phyloP scores from a whole-genome alignment of 495 filamentous ascomycete species.

The Filosporella fistucella region DNA sequence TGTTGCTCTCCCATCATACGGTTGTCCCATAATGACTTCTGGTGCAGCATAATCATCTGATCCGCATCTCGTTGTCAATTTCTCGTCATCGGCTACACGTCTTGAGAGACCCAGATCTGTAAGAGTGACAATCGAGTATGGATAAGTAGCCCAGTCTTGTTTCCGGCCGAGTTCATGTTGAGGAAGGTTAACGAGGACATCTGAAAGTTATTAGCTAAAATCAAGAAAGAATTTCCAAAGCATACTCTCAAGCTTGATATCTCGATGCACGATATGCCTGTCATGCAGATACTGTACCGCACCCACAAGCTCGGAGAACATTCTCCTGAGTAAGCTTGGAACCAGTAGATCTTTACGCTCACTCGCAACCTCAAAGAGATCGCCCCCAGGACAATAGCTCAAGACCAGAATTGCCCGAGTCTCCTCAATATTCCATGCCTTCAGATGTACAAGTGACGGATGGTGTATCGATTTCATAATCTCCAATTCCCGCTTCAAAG shows the following conservation, averaged over 20 bases:
- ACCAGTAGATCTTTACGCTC: conserved; percentile 57
- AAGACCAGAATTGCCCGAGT: conserved; percentile 79
- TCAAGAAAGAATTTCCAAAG: conserved; percentile 6
- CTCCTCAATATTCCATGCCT: conserved; percentile 78
- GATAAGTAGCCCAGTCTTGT: conserved; percentile 64
- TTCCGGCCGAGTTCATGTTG: conserved; percentile 37
- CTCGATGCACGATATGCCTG: conserved; percentile 85
- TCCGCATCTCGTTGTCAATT: conserved; percentile 86
- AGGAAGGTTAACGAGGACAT: conserved; percentile 85
- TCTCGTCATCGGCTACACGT: conserved; percentile 69
- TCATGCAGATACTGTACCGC: conserved; percentile 84
- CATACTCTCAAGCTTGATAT: conserved; percentile 98
- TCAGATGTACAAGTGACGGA: conserved; percentile 84
- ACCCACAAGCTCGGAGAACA: conserved; percentile 83
- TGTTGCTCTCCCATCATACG: conserved; percentile 88
- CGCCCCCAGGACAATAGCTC: conserved; percentile 89
- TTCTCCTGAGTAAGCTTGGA: conserved; percentile 68
- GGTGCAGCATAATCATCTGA: conserved; percentile 97
- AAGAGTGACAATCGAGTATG: conserved; percentile 77
- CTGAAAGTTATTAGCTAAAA: conserved; percentile 39
- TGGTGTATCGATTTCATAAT: conserved; percentile 84
- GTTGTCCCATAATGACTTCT: conserved; percentile 90
- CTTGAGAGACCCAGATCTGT: conserved; percentile 91
- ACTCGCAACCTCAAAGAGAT: conserved; percentile 89
- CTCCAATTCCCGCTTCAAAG: conserved; percentile 88